phyloP scores from a whole-genome alignment of 2,329 filamentous ascomycete species.

The Orbilia ellipsospora region DNA sequence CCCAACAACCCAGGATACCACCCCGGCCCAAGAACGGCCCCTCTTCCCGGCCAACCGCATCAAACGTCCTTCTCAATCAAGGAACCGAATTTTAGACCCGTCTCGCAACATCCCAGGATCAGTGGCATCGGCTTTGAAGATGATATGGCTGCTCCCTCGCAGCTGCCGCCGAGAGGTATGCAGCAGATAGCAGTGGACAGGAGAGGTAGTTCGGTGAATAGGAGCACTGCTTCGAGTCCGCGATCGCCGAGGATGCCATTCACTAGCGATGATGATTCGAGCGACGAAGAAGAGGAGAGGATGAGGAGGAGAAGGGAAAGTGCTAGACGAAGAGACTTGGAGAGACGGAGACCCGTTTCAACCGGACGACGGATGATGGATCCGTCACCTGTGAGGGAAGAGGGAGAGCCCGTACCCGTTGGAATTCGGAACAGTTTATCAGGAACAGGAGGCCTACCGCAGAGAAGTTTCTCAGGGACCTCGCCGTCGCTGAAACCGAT shows the following conservation, averaged over 20 bases:
- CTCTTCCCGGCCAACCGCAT: conserved; percentile 59
- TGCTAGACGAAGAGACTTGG: conserved; percentile 46
- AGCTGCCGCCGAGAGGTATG: conserved; percentile 60
- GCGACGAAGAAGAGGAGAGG: conserved; percentile 47
- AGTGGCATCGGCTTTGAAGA: conserved; percentile 68
- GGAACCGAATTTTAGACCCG: conserved; percentile 69
- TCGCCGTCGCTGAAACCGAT: conserved; percentile 48
- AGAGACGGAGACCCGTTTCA: conserved; percentile 40
- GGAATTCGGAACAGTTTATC: conserved; percentile 29
- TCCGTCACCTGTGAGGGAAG: conserved; percentile 49
- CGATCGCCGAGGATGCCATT: conserved; percentile 52
- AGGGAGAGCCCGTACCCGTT: conserved; percentile 18
- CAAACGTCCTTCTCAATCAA: conserved; percentile 62
- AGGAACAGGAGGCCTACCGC: conserved; percentile 19
- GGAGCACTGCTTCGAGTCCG: conserved; percentile 46
- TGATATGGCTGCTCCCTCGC: conserved; percentile 63
- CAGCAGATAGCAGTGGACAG: conserved; percentile 61
- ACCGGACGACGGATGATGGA: conserved; percentile 44
- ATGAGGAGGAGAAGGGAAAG: conserved; percentile 34
- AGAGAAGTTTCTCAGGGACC: conserved; percentile 46
- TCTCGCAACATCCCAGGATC: conserved; percentile 80
- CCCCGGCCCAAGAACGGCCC: conserved; percentile 24
- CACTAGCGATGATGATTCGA: conserved; percentile 51
- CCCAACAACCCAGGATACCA: conserved; percentile 12
- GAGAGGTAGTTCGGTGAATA: conserved; percentile 47